Base-by-base conservation (phyloP, 208 protist species). In the Trypanosoma caninum region DNA sequence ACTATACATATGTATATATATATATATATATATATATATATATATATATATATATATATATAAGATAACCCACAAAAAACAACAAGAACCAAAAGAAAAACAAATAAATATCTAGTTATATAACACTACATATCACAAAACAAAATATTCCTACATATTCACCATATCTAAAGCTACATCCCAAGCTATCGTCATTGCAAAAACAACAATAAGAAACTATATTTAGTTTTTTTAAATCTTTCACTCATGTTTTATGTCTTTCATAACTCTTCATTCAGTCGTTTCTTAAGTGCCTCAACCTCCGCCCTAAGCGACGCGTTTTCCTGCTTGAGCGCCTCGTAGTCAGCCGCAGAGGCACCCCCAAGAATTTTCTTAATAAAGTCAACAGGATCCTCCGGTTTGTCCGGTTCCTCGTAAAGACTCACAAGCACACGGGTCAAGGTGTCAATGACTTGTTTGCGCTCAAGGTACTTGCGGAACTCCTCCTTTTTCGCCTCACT, bases 401-500 rank as follows among this genome's bases (percentile, higher is more conserved):
- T 95, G 27, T 97, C 90, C 9, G 90, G 81, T 62, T 97, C 90
- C 59, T 97, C 93, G 74, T 97, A 97, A 3, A 97, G 76, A 54
- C 94, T 95, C 8, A 97, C 91, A 6, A 97, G 74, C 0, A 97
- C 91, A 22, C 91, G 89, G 5, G 93, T 97, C 34, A 97, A 76
- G 13, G 89, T 86, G 60, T 97, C 93, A 33, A 97, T 93, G 6
- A 97, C 93, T 30, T 94, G 87, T 14, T 81, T 94, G 2, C 86
- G 78, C 68, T 97, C 93, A 27, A 97, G 81, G 64, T 97, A 97
- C 70, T 94, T 96, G 52, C 93, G 90, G 72, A 97, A 97, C 73
- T 97, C 90, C 64, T 97, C 93, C 84, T 97, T 97, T 75, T 97
- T 97, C 3, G 87, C 81, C 53, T 97, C 91, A 56, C 86, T 93